Evolutionary conservation across 306 rosid species (phyloP).

Genomic region (Ammopiptanthus mongolicus): DNA sequence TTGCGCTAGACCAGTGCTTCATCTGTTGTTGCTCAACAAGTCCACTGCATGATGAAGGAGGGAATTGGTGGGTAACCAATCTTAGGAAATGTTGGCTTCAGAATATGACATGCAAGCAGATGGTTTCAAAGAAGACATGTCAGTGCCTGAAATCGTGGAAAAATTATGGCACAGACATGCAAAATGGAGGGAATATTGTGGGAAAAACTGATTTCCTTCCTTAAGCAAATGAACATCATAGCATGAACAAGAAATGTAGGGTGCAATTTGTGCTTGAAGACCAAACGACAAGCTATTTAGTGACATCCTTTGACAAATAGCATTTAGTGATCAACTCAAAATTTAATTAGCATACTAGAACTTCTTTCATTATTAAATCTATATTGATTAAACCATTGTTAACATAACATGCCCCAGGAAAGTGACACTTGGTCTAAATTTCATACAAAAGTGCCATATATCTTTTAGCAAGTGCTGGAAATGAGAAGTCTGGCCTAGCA

Average conservation of each 20-base stretch:
- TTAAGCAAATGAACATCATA: neutral
- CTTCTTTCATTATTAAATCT: neutral
- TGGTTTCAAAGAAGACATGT: neutral
- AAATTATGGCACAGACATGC: neutral
- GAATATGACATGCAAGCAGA: neutral
- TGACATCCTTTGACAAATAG: too few species aligned
- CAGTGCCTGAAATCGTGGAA: neutral
- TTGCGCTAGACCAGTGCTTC: conserved; percentile 20
- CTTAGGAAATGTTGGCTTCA: neutral
- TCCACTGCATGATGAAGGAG: neutral
- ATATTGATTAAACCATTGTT: neutral
- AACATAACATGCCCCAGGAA: neutral
- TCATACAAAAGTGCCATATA: neutral
- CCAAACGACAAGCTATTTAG: neutral
- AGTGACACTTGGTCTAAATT: neutral
- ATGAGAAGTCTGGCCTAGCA: neutral
- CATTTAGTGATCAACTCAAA: too few species aligned
- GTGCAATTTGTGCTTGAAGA: too few species aligned
- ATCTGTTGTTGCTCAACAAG: neutral
- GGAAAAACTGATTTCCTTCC: neutral
- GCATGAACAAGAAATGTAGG: neutral
- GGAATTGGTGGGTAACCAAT: neutral
- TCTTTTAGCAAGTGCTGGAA: neutral
- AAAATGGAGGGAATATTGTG: neutral
- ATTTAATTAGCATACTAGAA: neutral